Evolutionary conservation across 345 rosid species (phyloP).

Genomic region (Firmiana major): DNA sequence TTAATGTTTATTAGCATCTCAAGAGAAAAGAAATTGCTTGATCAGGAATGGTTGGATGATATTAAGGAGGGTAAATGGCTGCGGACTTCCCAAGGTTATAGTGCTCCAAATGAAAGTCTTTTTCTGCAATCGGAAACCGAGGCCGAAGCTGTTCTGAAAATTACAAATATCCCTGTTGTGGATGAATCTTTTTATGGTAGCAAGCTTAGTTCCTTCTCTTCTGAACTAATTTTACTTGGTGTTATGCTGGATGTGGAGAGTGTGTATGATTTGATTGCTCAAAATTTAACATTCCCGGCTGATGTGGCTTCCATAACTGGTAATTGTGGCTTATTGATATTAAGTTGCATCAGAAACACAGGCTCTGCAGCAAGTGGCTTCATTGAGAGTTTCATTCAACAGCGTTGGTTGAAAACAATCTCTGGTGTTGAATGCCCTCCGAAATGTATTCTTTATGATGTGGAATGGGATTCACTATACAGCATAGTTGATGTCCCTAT

Average conservation of each 20-base stretch:
- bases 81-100: background rate
- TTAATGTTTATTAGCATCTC: background rate
- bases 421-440: background rate
- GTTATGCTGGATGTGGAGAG: background rate
- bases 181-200: conserved; percentile 5
- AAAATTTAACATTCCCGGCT: background rate
- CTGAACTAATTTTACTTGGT: background rate
- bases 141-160: background rate
- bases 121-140: background rate
- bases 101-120: background rate
- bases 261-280: background rate
- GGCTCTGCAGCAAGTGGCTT: background rate
- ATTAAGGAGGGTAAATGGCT: background rate
- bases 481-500: background rate
- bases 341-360: background rate
- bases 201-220: background rate
- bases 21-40: background rate
- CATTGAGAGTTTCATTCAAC: background rate
- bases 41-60: background rate
- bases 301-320: background rate
- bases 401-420: background rate
- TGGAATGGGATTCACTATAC: background rate
- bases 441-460: background rate
- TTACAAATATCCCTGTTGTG: background rate
- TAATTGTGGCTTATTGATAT: background rate